Conservation (phyloP, 768 basidiomycete species). For the Kwoniella pini region DNA sequence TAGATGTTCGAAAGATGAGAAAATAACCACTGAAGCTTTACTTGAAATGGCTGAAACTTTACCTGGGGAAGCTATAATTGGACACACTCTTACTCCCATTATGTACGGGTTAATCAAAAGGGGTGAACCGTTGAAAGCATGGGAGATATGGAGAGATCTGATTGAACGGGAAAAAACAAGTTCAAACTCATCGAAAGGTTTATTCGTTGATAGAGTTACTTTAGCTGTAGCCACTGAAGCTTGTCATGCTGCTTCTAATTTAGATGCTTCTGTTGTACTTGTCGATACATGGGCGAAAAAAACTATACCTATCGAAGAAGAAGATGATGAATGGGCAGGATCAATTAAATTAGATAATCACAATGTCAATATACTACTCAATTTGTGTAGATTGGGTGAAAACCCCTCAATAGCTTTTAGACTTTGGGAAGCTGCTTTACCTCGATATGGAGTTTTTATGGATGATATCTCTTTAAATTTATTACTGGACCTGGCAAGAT, state of each 20-base stretch:
- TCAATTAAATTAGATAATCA: slow-evolving; percentile 30
- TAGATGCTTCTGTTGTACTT: slow-evolving; percentile 26
- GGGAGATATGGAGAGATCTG: slow-evolving; percentile 33
- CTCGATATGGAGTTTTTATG: slow-evolving; percentile 64
- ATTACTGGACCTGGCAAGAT: slow-evolving; percentile 65
- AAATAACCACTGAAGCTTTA: slow-evolving; percentile 15
- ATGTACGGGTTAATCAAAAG: slow-evolving; percentile 29
- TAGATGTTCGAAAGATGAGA: slow-evolving; percentile 8
- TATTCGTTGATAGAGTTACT: slow-evolving; percentile 26
- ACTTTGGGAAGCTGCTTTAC: slow-evolving; percentile 68
- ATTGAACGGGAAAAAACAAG: slow-evolving; percentile 20
- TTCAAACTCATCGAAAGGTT: background rate
- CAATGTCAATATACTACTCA: slow-evolving; percentile 37
- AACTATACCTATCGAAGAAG: background rate
- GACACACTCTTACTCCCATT: slow-evolving; percentile 31
- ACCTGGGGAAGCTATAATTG: slow-evolving; percentile 10
- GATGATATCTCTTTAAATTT: slow-evolving; percentile 63
- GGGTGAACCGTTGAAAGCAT: slow-evolving; percentile 22
- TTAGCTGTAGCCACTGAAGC: slow-evolving; percentile 29
- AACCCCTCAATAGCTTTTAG: slow-evolving; percentile 28
- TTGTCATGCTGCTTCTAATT: slow-evolving; percentile 5
- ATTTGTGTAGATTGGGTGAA: slow-evolving; percentile 15
- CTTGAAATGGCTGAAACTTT: slow-evolving; percentile 18
- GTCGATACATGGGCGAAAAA: slow-evolving; percentile 36
- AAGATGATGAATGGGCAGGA: background rate